Evolutionary conservation across 805 yeast species (phyloP), one percentile per base, ranked within the genome.

Genomic region (Komagataella ulmi): DNA sequence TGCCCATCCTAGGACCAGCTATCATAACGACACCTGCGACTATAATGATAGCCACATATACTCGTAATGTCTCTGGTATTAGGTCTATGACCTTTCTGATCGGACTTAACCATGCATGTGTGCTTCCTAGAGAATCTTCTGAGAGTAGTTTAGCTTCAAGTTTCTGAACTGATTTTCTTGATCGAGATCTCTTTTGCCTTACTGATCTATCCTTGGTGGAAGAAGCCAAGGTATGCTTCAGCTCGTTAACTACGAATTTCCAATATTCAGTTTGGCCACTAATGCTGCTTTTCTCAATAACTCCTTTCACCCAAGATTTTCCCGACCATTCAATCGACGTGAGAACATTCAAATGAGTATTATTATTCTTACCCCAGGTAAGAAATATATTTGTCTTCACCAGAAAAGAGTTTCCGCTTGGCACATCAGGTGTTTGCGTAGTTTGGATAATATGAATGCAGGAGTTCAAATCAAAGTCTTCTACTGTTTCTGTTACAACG

Each of bases 341-440:
- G 36, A 77, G 73, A 14, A 82, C 77, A 21, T 68, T 66, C 5
- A 84, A 44, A 23, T 68, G 69, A 0, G 90, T 83, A 7, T 64
- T 54, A 60, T 81, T 81, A 49, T 73, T 71, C 2, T 68, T 69
- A 3, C 74, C 85, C 93, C 95, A 85, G 8, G 79, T 71, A 6
- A 84, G 64, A 57, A 73, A 74, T 43, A 76, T 72, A 24, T 72
- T 69, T 1, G 93, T 82, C 51, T 73, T 71, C 3, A 83, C 84
- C 48, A 74, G 71, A 57, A 86, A 86, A 0, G 84, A 70, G 55
- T 71, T 75, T 6, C 95, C 93, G 40, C 85, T 80, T 0, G 95
- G 95, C n/a, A 85, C 88, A 66, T 85, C 93, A 0, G 93, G 95
- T 0, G 88, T 82, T 49, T 73, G 75, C 0, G 89, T 80, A 1